These are phyloP conservation scores for Phaffomyces opuntiae DNA, from an alignment of 805 yeast species.

Conservation along the genomic window DNA sequence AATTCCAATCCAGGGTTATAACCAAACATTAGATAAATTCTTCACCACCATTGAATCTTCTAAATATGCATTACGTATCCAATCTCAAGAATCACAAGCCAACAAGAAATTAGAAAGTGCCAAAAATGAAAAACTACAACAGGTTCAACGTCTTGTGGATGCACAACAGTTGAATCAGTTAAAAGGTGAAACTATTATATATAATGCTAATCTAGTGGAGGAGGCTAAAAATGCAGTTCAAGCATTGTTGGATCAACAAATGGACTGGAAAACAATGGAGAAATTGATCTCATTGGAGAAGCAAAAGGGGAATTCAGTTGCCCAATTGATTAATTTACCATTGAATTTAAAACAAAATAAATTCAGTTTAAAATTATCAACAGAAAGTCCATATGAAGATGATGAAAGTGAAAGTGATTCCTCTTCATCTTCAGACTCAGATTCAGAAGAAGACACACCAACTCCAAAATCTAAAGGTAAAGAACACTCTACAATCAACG, in stretches of 20 bases:
- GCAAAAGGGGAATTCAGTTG: conserved; percentile 54
- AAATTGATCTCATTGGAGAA: conserved; percentile 66
- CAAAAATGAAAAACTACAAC: conserved; percentile 59
- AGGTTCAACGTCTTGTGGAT: conserved; percentile 55
- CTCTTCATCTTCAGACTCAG: conserved; percentile 11
- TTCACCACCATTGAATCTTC: conserved; percentile 83
- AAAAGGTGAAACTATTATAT: conserved; percentile 69
- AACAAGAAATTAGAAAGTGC: conserved; percentile 70
- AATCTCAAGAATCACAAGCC: conserved; percentile 72
- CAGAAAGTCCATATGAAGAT: conserved; percentile 32
- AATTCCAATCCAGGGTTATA: conserved; percentile 56
- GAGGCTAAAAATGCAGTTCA: conserved; percentile 65
- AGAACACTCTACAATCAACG: conserved; percentile 30
- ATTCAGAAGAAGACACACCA: conserved; percentile 9
- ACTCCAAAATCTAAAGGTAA: conserved; percentile 3
- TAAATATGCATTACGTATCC: conserved; percentile 65
- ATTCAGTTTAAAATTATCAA: conserved; percentile 50
- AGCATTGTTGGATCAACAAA: conserved; percentile 64
- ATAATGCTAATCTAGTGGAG: conserved; percentile 64
- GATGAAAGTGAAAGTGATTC: conserved; percentile 24
- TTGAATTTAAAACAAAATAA: conserved; percentile 64
- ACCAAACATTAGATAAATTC: conserved; percentile 73
- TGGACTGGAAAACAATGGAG: conserved; percentile 93
- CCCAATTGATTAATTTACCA: conserved; percentile 56
- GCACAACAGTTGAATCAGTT: conserved; percentile 57